Evolutionary conservation across 2,329 filamentous ascomycete genomes (phyloP).

Genomic region (Aspergillus brunneoviolaceus): DNA sequence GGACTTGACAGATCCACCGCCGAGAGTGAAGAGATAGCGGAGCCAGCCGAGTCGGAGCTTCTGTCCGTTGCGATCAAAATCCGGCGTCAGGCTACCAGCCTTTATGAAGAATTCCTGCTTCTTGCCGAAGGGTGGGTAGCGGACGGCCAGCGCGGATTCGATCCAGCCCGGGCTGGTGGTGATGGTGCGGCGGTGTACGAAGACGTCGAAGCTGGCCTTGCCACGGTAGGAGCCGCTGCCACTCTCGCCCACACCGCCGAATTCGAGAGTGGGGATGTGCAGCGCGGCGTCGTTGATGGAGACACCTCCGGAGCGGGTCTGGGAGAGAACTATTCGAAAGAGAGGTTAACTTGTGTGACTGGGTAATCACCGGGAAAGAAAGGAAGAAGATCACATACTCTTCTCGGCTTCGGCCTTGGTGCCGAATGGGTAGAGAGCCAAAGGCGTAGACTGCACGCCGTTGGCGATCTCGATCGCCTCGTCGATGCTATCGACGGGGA

Average conservation of each 20-base stretch:
- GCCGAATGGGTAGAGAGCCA: slow-evolving; percentile 84
- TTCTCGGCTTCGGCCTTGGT: slow-evolving; percentile 73
- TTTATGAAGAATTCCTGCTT: slow-evolving; percentile 54
- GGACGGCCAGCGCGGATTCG: slow-evolving; percentile 55
- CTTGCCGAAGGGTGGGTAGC: slow-evolving; percentile 61
- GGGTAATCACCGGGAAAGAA: neutral
- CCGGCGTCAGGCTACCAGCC: slow-evolving; percentile 54
- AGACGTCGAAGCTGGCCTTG: slow-evolving; percentile 64
- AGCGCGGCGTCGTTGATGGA: slow-evolving; percentile 61
- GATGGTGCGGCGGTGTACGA: slow-evolving; percentile 60
- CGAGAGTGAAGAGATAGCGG: slow-evolving; percentile 41
- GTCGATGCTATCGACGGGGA: slow-evolving; percentile 76
- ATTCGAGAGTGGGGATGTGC: slow-evolving; percentile 71
- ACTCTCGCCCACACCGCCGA: slow-evolving; percentile 80
- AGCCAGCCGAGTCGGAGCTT: slow-evolving; percentile 42
- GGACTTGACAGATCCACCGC: slow-evolving; percentile 40
- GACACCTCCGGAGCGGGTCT: slow-evolving; percentile 67
- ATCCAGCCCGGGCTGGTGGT: slow-evolving; percentile 62
- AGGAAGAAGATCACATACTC: slow-evolving; percentile 48
- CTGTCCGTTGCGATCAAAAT: slow-evolving; percentile 60
- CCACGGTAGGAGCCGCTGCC: slow-evolving; percentile 77
- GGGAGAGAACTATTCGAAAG: slow-evolving; percentile 53
- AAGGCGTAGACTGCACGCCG: slow-evolving; percentile 75
- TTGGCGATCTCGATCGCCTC: slow-evolving; percentile 82
- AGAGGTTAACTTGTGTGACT: slow-evolving; percentile 1